phyloP scores from a whole-genome alignment of 1,284 basidiomycete genomes.

The Ceratobasidium sp. region DNA sequence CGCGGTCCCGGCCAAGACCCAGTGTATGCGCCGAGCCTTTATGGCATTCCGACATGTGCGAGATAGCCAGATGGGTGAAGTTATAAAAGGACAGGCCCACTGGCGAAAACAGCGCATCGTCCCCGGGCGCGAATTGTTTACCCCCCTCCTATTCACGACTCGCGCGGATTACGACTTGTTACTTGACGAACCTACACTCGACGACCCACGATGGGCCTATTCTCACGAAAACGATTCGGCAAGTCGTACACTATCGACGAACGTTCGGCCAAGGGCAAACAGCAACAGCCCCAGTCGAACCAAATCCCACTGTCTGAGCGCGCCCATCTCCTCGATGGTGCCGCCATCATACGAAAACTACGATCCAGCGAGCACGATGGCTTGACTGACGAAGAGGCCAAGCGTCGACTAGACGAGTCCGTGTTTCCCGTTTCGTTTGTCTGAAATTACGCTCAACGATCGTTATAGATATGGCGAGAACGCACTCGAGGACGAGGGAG shows the following conservation, averaged over 20 bases:
- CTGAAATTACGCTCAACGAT: slow-evolving; percentile 1
- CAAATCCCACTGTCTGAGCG: slow-evolving; percentile 34
- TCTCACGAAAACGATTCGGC: slow-evolving; percentile 36
- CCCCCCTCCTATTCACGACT: slow-evolving; percentile 6
- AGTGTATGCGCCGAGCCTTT: slow-evolving; percentile 29
- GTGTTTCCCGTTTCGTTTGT: not conserved
- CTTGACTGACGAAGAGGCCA: slow-evolving; percentile 28
- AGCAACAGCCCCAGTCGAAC: slow-evolving; percentile 21
- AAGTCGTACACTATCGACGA: slow-evolving; percentile 38
- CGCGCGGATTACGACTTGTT: slow-evolving; percentile 3
- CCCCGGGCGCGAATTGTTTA: slow-evolving; percentile 37
- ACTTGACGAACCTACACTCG: no score
- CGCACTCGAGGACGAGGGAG: slow-evolving; percentile 35
- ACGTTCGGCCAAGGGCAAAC: slow-evolving; percentile 24
- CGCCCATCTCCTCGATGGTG: slow-evolving; percentile 27
- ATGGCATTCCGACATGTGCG: slow-evolving; percentile 5
- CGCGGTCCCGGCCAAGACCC: slow-evolving; percentile 7
- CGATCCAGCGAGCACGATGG: slow-evolving; percentile 37
- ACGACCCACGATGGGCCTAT: slow-evolving; percentile 36
- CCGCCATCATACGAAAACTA: slow-evolving; percentile 33
- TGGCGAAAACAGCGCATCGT: slow-evolving; percentile 37
- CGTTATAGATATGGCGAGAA: slow-evolving; percentile 33
- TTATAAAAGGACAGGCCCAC: slow-evolving; percentile 36
- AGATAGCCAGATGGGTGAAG: not conserved
- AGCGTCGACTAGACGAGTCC: slow-evolving; percentile 25